These are phyloP conservation scores for Fagus crenata DNA, from an alignment of 306 rosid genomes.

Conservation along the genomic window DNA sequence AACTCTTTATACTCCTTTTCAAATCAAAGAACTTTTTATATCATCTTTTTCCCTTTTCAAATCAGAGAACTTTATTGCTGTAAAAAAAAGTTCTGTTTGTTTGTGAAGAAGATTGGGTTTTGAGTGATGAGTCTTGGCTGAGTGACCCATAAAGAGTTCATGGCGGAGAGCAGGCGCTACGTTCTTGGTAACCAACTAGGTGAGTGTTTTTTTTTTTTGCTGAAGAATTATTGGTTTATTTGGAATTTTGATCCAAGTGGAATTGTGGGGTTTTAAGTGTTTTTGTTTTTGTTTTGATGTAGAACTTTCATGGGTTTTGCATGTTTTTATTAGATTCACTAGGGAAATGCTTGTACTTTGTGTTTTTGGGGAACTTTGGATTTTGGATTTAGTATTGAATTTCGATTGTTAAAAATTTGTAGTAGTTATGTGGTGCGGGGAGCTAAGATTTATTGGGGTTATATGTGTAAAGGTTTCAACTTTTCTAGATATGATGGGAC, in stretches of 20 bases:
- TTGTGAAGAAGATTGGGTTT: not conserved
- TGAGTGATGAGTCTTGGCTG: not conserved
- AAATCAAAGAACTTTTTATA: not conserved
- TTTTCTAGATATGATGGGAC: not conserved
- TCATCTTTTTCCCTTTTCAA: not conserved
- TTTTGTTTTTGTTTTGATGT: not conserved
- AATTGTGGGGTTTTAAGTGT: not conserved
- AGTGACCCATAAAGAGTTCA: slow-evolving; percentile 17
- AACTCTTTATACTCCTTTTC: not conserved
- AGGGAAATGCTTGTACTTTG: not conserved
- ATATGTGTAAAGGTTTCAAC: not conserved
- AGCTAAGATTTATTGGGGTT: not conserved
- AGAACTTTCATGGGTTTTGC: slow-evolving; percentile 1
- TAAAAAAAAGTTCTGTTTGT: not conserved
- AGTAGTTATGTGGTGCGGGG: not conserved
- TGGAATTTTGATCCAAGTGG: not conserved
- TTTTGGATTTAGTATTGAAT: not conserved
- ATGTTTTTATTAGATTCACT: not conserved
- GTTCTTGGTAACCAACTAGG: slow-evolving; percentile 41
- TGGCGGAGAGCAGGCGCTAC: slow-evolving; percentile 47
- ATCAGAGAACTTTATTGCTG: not conserved
- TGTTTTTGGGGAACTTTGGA: not conserved
- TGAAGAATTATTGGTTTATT: not conserved
- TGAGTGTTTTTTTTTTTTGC: slow-evolving; percentile 8
- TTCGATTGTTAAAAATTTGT: not conserved